A percentile compares a stretch with the other conserved stretches of the same genome.
Conservation (phyloP, 2,329 filamentous ascomycete genomes). For the Didymella lethalis region DNA sequence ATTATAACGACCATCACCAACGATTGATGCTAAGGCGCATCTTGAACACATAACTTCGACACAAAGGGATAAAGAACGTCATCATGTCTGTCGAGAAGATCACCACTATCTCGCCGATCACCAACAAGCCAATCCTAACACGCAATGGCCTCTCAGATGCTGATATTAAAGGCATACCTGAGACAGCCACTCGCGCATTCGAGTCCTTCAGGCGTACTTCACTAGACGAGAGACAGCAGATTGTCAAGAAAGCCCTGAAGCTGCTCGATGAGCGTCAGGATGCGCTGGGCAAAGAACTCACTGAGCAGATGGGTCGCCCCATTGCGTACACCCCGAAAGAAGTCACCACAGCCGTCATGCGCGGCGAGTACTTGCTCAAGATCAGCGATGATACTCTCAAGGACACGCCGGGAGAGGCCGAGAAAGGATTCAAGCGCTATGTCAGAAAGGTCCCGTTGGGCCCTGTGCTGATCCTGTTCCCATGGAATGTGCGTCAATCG, state of each 20-base stretch:
- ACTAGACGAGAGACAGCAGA: slow-evolving; percentile 77
- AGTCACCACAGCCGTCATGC: slow-evolving; percentile 82
- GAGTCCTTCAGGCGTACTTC: slow-evolving; percentile 76
- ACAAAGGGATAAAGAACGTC: slow-evolving; percentile 22
- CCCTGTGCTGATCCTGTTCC: slow-evolving; percentile 87
- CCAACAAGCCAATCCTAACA: slow-evolving; percentile 82
- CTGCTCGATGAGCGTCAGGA: slow-evolving; percentile 75
- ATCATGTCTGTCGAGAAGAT: slow-evolving; percentile 65
- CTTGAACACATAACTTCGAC: slow-evolving; percentile 30
- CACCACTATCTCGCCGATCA: slow-evolving; percentile 87
- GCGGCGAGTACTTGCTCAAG: slow-evolving; percentile 85
- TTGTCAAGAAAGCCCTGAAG: slow-evolving; percentile 80
- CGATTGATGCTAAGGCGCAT: slow-evolving; percentile 5
- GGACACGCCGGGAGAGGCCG: slow-evolving; percentile 81
- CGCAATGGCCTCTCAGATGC: slow-evolving; percentile 75
- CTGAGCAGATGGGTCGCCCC: slow-evolving; percentile 93
- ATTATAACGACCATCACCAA: slow-evolving; percentile 6
- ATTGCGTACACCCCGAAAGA: slow-evolving; percentile 87
- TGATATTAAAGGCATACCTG: slow-evolving; percentile 76
- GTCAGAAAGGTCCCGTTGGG: slow-evolving; percentile 89
- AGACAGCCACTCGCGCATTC: slow-evolving; percentile 77
- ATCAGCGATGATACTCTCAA: slow-evolving; percentile 80
- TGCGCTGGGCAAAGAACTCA: slow-evolving; percentile 83
- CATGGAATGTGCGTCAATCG: slow-evolving; percentile 82
- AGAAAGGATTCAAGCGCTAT: slow-evolving; percentile 89